These are phyloP conservation scores for Penicillium malachiteum DNA, from an alignment of 495 filamentous ascomycete species.

Conservation along the genomic window DNA sequence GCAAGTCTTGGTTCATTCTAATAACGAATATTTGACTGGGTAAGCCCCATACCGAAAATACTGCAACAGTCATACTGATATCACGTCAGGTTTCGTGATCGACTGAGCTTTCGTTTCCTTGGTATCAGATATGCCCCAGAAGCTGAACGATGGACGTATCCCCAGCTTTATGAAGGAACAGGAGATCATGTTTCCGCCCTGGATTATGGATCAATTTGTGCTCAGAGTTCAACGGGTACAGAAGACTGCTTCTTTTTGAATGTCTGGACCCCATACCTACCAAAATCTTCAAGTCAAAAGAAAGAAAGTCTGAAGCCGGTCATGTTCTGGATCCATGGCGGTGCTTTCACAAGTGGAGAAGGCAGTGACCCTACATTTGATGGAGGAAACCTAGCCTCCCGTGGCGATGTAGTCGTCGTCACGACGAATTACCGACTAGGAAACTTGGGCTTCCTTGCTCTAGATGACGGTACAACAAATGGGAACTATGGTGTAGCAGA, in stretches of 20 bases:
- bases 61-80: neutral
- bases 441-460: slow-evolving; percentile 36
- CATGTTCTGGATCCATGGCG: slow-evolving; percentile 49
- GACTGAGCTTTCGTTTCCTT: slow-evolving; percentile 23
- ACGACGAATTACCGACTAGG: slow-evolving; percentile 44
- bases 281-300: slow-evolving; percentile 20
- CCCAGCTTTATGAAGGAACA: slow-evolving; percentile 16
- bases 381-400: slow-evolving; percentile 40
- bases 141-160: slow-evolving; percentile 22
- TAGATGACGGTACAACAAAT: slow-evolving; percentile 22
- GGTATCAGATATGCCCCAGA: slow-evolving; percentile 24
- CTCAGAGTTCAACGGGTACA: slow-evolving; percentile 18
- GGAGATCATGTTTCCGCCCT: slow-evolving; percentile 15
- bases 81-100: slow-evolving; percentile 22
- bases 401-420: slow-evolving; percentile 48
- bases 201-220: slow-evolving; percentile 19
- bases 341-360: slow-evolving; percentile 42
- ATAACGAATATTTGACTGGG: slow-evolving; percentile 21
- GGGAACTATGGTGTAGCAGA: slow-evolving; percentile 42
- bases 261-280: slow-evolving; percentile 49
- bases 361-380: slow-evolving; percentile 38
- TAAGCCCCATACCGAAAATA: neutral
- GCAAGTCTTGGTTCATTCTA: slow-evolving; percentile 21
- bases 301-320: slow-evolving; percentile 36
- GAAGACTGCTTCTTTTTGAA: slow-evolving; percentile 44